These are phyloP conservation scores for Paramecium octaurelia DNA, from an alignment of 73 alveolate genomes.

Conservation along the genomic window DNA sequence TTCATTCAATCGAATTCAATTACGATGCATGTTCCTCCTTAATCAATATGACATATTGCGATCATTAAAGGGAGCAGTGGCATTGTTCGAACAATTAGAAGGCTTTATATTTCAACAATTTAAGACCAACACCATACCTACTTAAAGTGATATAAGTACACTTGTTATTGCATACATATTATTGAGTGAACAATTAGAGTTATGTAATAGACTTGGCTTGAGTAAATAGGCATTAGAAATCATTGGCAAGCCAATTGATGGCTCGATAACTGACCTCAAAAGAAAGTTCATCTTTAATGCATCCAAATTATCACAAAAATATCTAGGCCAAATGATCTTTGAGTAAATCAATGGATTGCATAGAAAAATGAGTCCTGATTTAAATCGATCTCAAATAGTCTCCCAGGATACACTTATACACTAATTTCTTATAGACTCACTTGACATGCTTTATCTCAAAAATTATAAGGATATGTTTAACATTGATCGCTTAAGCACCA, in stretches of 20 bases:
- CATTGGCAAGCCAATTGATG: background rate
- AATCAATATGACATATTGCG: background rate
- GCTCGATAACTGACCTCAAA: background rate
- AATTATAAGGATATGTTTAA: background rate
- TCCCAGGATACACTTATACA: background rate
- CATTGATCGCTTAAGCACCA: background rate
- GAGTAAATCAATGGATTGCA: background rate
- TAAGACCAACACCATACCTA: background rate
- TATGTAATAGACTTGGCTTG: background rate
- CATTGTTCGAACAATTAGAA: background rate
- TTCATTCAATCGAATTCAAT: background rate
- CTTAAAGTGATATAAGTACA: background rate
- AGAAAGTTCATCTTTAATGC: conserved; percentile 11
- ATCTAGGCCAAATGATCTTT: background rate
- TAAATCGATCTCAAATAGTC: background rate
- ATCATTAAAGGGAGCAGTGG: background rate
- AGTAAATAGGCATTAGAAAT: conserved; percentile 1
- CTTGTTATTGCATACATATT: background rate
- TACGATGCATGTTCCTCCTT: background rate
- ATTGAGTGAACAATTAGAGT: background rate
- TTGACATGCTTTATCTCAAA: background rate
- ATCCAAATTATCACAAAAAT: background rate
- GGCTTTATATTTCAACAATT: background rate
- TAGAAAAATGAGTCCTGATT: background rate
- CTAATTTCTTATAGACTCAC: background rate